Evolutionary conservation across 2,329 filamentous ascomycete genomes (phyloP).

Genomic region (Boeremia exigua): DNA sequence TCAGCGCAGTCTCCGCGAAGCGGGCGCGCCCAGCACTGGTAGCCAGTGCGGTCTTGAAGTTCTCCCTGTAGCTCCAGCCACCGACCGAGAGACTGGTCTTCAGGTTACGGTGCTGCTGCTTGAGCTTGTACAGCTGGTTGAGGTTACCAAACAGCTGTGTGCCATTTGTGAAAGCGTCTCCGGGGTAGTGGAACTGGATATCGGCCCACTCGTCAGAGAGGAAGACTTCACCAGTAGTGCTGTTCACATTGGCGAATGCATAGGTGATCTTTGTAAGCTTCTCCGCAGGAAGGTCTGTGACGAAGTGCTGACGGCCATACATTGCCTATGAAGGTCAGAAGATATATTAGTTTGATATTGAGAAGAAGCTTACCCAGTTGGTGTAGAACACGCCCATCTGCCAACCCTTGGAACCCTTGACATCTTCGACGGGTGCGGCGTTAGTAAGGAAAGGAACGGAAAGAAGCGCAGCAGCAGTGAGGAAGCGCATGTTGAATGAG

Average conservation of each 20-base stretch:
- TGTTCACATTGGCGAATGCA: slow-evolving; percentile 85
- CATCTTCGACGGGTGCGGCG: slow-evolving; percentile 19
- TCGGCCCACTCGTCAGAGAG: slow-evolving; percentile 34
- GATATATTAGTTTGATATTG: background rate
- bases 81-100: slow-evolving; percentile 84
- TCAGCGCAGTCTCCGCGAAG: slow-evolving; percentile 74
- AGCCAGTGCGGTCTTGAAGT: slow-evolving; percentile 74
- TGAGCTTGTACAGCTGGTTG: slow-evolving; percentile 77
- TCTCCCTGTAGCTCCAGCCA: slow-evolving; percentile 77
- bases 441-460: slow-evolving; percentile 24
- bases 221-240: slow-evolving; percentile 72
- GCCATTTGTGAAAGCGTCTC: slow-evolving; percentile 70
- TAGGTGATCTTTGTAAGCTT: slow-evolving; percentile 90
- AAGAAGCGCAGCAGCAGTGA: slow-evolving; percentile 26
- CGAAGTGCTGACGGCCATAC: slow-evolving; percentile 81
- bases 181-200: slow-evolving; percentile 68
- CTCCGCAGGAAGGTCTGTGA: slow-evolving; percentile 79
- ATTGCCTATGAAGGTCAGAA: slow-evolving; percentile 64
- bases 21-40: slow-evolving; percentile 64
- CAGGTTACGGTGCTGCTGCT: slow-evolving; percentile 76
- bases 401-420: slow-evolving; percentile 48
- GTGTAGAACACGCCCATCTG: slow-evolving; percentile 74
- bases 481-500: slow-evolving; percentile 33
- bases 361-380: slow-evolving; percentile 60
- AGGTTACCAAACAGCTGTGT: slow-evolving; percentile 77